phyloP scores from a whole-genome alignment of 1,284 basidiomycete genomes.

The Irpex lacteus region DNA sequence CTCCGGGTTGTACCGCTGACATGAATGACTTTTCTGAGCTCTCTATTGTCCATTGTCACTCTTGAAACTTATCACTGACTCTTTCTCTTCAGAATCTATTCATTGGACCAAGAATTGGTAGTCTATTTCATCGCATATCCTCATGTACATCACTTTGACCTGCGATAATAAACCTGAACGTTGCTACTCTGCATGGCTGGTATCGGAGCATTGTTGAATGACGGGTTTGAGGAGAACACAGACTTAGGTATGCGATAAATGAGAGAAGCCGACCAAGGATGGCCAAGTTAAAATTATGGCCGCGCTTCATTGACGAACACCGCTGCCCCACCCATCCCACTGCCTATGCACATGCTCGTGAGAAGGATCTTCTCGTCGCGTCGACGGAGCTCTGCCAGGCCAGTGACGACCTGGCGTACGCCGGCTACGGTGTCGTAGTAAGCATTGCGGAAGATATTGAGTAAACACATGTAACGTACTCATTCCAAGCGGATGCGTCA shows the following conservation, averaged over 20 bases:
- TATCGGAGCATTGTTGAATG: no score
- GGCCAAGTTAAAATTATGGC: no score
- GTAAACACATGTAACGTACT: constrained; percentile 45
- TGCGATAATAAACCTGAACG: no score
- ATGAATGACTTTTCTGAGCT: constrained; percentile 77
- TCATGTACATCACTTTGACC: no score
- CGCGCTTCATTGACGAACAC: constrained; percentile 74
- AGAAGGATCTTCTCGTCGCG: constrained; percentile 65
- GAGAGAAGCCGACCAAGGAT: no score
- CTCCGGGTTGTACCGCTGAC: constrained; percentile 60
- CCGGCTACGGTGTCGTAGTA: constrained; percentile 50
- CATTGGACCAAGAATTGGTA: no score
- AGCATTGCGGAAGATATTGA: neutral
- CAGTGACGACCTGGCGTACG: constrained; percentile 83
- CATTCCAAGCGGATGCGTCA: constrained; percentile 80
- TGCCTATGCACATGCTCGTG: constrained; percentile 89
- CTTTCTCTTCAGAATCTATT: neutral
- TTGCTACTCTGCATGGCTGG: no score
- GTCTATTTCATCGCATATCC: no score
- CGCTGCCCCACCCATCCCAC: constrained; percentile 85
- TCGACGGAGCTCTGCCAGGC: constrained; percentile 74
- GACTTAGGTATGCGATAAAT: no score
- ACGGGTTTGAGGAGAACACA: no score
- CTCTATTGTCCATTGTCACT: constrained; percentile 9
- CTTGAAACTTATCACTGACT: neutral